phyloP scores from a whole-genome alignment of 192 early-diverging fungal species.

The Thamnidium elegans region DNA sequence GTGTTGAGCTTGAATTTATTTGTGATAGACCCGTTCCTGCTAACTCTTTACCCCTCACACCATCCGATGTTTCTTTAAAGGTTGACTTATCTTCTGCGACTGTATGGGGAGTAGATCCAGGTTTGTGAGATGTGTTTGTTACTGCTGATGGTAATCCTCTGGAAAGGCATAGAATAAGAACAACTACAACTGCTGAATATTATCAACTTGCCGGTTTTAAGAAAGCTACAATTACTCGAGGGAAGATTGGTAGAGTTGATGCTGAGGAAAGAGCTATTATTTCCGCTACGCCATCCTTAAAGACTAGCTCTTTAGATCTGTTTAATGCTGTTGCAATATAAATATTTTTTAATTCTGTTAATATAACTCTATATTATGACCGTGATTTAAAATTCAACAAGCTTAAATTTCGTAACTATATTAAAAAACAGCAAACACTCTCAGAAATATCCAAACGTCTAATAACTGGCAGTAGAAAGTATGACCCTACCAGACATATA shows the following conservation, averaged over 20 bases:
- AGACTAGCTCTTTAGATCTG: background rate
- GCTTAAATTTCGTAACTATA: background rate
- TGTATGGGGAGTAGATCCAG: background rate
- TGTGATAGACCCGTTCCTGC: background rate
- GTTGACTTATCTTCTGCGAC: background rate
- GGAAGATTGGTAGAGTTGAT: background rate
- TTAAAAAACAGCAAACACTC: background rate
- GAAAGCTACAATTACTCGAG: background rate
- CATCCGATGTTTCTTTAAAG: background rate
- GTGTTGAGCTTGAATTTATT: background rate
- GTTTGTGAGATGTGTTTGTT: background rate
- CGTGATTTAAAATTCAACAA: background rate
- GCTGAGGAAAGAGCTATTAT: background rate
- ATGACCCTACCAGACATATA: background rate
- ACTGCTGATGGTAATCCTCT: background rate
- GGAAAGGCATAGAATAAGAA: background rate
- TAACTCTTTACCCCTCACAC: background rate
- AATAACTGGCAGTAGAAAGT: background rate
- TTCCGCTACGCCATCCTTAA: background rate
- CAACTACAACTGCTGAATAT: background rate
- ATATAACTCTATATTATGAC: background rate
- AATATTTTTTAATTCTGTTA: background rate
- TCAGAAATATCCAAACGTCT: background rate
- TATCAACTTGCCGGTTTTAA: slow-evolving; percentile 1
- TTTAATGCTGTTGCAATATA: background rate